Evolutionary conservation across 2,329 filamentous ascomycete species (phyloP), one percentile per base, ranked within the genome.

Genomic region (Fusarium sp.): DNA sequence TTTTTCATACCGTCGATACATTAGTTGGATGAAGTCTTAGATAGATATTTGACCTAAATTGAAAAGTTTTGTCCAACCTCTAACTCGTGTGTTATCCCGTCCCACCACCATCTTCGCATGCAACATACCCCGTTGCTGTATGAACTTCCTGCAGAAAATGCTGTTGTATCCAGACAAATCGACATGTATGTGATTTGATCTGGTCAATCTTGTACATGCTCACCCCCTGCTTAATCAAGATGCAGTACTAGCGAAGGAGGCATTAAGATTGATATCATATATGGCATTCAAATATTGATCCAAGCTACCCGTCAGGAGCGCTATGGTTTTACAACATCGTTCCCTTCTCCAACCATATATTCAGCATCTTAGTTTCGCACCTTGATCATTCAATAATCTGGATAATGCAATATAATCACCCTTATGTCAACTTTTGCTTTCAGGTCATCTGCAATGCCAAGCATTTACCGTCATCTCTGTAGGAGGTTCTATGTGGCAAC

Each of bases 81-180:
- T 8, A 20, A 14, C 8, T 20, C 7, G 7, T 1, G 10, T 20
- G 1, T 22, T 22, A 2, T 36, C 13, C 2, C 8, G 6, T 22
- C 8, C 15, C 4, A 26, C 22, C 22, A 0, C 17, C 3, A 36
- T 36, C 15, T 18, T 12, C 3, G 4, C 22, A 14, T 14, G 3
- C 3, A 24, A 14, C 10, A 10, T 3, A 9, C 13, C 7, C 4
- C 5, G 8, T 8, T 10, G 15, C 14, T 3, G 17, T 20, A 35
- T 24, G 22, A 35, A 10, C 14, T 4, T 20, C n/a, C n/a, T 8
- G 5, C 3, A 24, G 15, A 3, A 10, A 35, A 35, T 10, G 1
- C 4, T 7, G n/a, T 10, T 13, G 3, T n/a, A 13, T 50, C 13
- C 2, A 50, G 15, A n/a, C 3, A 17, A 50, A n/a, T 5, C 14